phyloP scores from a whole-genome alignment of 78 protist species.

The slime mould (Dictyostelium discoideum) region DNA sequence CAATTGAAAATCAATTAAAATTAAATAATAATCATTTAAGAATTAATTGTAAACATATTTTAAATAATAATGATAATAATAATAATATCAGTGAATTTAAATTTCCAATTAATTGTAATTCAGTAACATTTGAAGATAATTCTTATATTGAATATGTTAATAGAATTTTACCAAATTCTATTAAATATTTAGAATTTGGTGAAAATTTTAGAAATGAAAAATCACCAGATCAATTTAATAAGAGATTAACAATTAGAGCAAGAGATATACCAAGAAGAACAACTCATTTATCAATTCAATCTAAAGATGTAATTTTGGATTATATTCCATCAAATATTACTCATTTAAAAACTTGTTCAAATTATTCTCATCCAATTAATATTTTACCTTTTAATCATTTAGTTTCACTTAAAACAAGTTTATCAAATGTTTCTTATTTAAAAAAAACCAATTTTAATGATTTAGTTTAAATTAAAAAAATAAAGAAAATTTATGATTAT shows the following conservation, averaged over 20 bases:
- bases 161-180: not conserved
- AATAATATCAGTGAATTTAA: not conserved
- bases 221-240: not conserved
- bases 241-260: not conserved
- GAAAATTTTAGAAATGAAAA: not conserved
- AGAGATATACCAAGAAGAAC: not conserved
- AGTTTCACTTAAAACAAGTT: not conserved
- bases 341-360: constrained; percentile 2
- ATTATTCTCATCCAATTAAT: not conserved
- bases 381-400: not conserved
- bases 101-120: not conserved
- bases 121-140: not conserved
- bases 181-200: not conserved
- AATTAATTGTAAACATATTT: not conserved
- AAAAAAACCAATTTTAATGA: not conserved
- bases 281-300: not conserved
- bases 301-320: not conserved
- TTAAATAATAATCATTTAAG: not conserved
- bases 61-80: not conserved
- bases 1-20: not conserved
- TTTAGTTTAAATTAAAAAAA: no score
- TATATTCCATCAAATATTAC: not conserved
- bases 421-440: not conserved
- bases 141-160: not conserved
- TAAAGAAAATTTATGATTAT: no score